These are phyloP conservation scores for Monilinia polystroma DNA, from an alignment of 2,329 filamentous ascomycete species.

Conservation along the genomic window DNA sequence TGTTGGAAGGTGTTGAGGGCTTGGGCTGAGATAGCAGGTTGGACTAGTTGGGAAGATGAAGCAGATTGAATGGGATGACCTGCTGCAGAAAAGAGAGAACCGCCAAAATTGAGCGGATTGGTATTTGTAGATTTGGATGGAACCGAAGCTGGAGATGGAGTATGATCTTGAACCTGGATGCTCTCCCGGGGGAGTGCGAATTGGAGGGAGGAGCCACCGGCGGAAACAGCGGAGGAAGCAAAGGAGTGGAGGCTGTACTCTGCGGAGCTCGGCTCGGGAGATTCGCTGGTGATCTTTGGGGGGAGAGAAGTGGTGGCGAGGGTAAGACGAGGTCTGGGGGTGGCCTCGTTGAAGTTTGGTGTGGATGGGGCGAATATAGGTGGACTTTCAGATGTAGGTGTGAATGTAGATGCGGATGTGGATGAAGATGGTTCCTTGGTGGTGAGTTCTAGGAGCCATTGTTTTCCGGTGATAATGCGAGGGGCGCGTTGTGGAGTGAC, in stretches of 20 bases:
- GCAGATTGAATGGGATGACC: not conserved
- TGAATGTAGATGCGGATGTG: not conserved
- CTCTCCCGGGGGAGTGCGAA: too few species aligned
- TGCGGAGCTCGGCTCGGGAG: not conserved
- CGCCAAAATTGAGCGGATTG: not conserved
- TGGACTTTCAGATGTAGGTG: not conserved
- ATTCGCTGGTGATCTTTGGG: not conserved
- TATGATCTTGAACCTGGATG: too few species aligned
- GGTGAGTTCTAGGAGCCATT: conserved; percentile 7
- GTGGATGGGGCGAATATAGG: not conserved
- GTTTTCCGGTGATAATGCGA: not conserved
- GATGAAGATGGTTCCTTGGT: not conserved
- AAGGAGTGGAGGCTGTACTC: conserved; percentile 17
- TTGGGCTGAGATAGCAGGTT: not conserved
- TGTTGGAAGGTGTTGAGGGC: not conserved
- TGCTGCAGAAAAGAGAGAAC: not conserved
- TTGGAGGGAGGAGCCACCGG: too few species aligned
- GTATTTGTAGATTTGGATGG: not conserved
- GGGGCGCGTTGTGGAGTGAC: not conserved
- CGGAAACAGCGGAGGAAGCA: conserved; percentile 1
- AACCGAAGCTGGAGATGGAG: not conserved
- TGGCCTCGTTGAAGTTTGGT: not conserved
- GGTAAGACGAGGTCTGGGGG: not conserved
- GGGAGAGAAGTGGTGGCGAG: not conserved
- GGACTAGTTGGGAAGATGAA: too few species aligned